A percentile compares a stretch with the other conserved stretches of the same genome.
phyloP scores from a whole-genome alignment of 192 early-diverging fungal genomes.

The Allomyces macrogynus region DNA sequence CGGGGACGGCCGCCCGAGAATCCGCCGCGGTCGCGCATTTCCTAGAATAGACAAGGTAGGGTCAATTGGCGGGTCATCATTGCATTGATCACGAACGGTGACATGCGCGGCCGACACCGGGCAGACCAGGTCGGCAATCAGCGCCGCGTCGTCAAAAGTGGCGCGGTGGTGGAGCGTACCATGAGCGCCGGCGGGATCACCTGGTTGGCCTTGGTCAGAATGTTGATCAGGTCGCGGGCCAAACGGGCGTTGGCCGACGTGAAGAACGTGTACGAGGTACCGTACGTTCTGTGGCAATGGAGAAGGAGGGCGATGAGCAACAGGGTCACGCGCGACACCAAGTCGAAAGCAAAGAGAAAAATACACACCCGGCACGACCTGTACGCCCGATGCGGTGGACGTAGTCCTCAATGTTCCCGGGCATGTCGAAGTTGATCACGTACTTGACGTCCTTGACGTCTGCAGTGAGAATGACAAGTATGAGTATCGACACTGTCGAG shows the following conservation, averaged over 20 bases:
- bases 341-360: background rate
- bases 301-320: too few relatives aligned
- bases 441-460: constrained; percentile 75
- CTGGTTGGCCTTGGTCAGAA: background rate
- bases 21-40: background rate
- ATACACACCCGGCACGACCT: constrained; percentile 29
- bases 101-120: too few relatives aligned
- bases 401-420: constrained; percentile 63
- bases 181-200: background rate
- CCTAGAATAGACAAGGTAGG: too few relatives aligned
- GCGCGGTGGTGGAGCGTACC: background rate
- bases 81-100: too few relatives aligned
- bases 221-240: background rate
- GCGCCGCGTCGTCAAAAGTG: too few relatives aligned
- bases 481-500: constrained; percentile 7
- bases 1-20: background rate
- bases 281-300: background rate
- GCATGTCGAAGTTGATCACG: constrained; percentile 71
- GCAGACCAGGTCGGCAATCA: too few relatives aligned
- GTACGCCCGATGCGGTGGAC: constrained; percentile 67
- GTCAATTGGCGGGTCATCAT: too few relatives aligned
- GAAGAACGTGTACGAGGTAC: background rate
- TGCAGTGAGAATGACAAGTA: constrained; percentile 20
- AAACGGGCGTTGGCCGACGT: background rate
- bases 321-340: too few relatives aligned